A percentile compares a stretch with the other conserved stretches of the same genome.
Conservation (phyloP, 176 grass and related monocot genomes). For the Pontederia paniculata region DNA sequence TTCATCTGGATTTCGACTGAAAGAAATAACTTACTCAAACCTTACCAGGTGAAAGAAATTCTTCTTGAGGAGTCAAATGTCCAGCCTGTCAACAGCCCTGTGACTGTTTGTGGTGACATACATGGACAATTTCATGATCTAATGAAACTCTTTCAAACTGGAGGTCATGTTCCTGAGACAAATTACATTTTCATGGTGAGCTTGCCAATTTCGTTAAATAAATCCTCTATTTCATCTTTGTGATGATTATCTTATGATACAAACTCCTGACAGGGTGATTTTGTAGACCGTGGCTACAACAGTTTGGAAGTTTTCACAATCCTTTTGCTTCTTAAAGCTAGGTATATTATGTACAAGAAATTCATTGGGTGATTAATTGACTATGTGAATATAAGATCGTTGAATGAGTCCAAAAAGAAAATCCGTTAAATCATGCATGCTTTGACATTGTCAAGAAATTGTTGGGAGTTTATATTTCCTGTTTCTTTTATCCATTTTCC, state of each 20-base stretch:
- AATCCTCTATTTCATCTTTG: neutral
- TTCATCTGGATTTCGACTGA: too few relatives aligned
- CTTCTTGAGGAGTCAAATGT: conserved; percentile 98
- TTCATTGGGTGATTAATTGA: too few relatives aligned
- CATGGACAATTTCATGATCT: conserved; percentile 98
- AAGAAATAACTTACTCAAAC: too few relatives aligned
- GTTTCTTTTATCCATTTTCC: too few relatives aligned
- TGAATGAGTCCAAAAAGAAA: too few relatives aligned
- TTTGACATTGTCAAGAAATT: too few relatives aligned
- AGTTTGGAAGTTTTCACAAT: conserved; percentile 98
- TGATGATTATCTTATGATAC: neutral
- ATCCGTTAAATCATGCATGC: too few relatives aligned
- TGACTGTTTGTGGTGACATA: conserved; percentile 92
- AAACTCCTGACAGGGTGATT: conserved; percentile 57
- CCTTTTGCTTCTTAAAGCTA: conserved; percentile 94
- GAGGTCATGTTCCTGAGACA: conserved; percentile 87
- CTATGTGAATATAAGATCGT: too few relatives aligned
- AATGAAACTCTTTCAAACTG: conserved; percentile 96
- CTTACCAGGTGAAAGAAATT: conserved; percentile 84
- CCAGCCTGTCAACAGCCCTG: conserved; percentile 96
- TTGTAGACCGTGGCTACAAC: conserved; percentile 97
- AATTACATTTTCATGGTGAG: conserved; percentile 99
- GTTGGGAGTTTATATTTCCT: too few relatives aligned
- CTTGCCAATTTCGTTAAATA: neutral
- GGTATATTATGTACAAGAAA: conserved; percentile 23